These are phyloP conservation scores for Kitagawia praeruptora DNA, from an alignment of 129 eudicot genomes.

Conservation along the genomic window DNA sequence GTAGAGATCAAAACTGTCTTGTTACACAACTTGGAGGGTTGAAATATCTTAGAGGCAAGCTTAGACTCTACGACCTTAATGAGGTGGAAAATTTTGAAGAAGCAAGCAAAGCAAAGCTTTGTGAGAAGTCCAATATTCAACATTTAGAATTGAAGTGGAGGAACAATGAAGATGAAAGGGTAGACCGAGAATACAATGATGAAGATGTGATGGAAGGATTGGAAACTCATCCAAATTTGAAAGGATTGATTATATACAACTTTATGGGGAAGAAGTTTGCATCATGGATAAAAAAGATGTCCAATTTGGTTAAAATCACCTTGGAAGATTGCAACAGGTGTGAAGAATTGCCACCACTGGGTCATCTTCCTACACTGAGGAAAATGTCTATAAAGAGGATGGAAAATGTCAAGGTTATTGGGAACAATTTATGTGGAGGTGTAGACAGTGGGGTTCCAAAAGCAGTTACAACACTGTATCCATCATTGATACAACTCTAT, in stretches of 20 bases:
- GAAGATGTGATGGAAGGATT: conserved; percentile 4
- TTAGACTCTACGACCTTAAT: not conserved
- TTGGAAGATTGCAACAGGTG: conserved; percentile 2
- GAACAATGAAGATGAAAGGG: not conserved
- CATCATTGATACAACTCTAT: too few relatives aligned
- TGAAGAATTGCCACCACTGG: conserved; percentile 10
- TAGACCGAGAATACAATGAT: not conserved
- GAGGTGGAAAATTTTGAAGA: not conserved
- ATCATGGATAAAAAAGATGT: not conserved
- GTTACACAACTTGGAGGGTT: conserved; percentile 12
- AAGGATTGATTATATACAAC: not conserved
- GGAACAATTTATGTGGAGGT: not conserved
- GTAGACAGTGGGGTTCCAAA: conserved; percentile 3
- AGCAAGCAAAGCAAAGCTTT: not conserved
- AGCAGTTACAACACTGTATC: not conserved
- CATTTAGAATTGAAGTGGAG: not conserved
- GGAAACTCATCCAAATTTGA: conserved; percentile 7
- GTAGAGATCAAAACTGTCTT: not conserved
- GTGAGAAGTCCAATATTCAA: not conserved
- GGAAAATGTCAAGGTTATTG: too few relatives aligned
- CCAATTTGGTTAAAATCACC: not conserved
- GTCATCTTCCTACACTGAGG: not conserved
- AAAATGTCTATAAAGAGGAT: not conserved
- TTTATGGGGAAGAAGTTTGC: conserved; percentile 14
- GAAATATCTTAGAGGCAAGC: not conserved